phyloP scores from a whole-genome alignment of 2,329 filamentous ascomycete genomes.

The Cryoendolithus antarcticus region DNA sequence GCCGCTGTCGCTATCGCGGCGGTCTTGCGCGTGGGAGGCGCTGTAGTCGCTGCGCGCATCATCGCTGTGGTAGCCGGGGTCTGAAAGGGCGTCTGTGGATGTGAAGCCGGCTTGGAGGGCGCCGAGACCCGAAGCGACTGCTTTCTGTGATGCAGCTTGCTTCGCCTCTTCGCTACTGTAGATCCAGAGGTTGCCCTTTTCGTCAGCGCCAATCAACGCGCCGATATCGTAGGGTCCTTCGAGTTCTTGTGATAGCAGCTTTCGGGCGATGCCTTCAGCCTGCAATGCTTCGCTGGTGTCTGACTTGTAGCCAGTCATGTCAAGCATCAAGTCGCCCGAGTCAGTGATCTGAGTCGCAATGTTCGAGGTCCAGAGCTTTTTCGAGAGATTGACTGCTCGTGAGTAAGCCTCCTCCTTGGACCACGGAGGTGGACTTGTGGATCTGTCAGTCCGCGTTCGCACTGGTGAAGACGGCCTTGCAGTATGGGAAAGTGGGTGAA shows the following conservation, averaged over 20 bases:
- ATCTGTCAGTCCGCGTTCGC: constrained; percentile 30
- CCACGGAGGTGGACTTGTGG: constrained; percentile 65
- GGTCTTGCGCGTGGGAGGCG: constrained; percentile 39
- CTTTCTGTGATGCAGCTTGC: constrained; percentile 63
- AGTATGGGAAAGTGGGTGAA: constrained; percentile 6
- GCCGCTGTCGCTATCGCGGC: constrained; percentile 58
- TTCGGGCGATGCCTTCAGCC: constrained; percentile 85
- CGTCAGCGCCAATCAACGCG: constrained; percentile 85
- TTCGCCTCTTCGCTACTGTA: constrained; percentile 97
- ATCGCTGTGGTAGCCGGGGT: constrained; percentile 92
- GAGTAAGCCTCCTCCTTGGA: constrained; percentile 64
- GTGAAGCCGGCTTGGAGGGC: constrained; percentile 42
- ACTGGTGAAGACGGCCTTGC: constrained; percentile 13
- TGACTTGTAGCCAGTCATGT: constrained; percentile 95
- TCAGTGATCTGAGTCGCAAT: constrained; percentile 91
- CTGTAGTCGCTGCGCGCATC: constrained; percentile 49
- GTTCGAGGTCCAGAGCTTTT: constrained; percentile 77
- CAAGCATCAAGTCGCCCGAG: constrained; percentile 86
- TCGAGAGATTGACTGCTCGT: constrained; percentile 71
- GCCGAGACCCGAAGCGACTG: constrained; percentile 29
- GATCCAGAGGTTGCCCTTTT: constrained; percentile 94
- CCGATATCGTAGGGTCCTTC: constrained; percentile 95
- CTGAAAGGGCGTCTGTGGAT: constrained; percentile 70
- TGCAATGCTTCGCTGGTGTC: constrained; percentile 84
- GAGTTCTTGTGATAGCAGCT: constrained; percentile 82